Evolutionary conservation across 805 yeast genomes (phyloP), one percentile per base, ranked within the genome.

Genomic region (Isabelozyma gotoi): DNA sequence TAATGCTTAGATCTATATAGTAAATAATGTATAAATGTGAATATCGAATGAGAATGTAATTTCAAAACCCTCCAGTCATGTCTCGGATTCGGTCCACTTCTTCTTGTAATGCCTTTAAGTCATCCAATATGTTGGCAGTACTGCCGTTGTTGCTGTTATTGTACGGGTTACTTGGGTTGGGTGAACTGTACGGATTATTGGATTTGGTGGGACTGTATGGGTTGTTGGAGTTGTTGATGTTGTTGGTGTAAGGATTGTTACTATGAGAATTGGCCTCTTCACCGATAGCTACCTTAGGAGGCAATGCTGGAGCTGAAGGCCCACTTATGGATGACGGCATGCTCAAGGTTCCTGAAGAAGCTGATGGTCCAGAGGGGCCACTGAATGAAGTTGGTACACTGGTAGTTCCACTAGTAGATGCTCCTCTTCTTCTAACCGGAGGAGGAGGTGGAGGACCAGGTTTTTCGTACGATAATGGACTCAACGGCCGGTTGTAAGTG

Each of bases 81-180:
- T 59, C 60, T 46, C 76, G 62, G 41, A 84, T 65, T 41, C 75
- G 72, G 52, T 85, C 85, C 17, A 85, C 88, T 59, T 85, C 90
- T 31, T 74, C 83, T 53, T 84, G 88, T 38, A 85, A 68, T 7
- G 84, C 84, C 54, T 76, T 77, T 44, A 85, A 67, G 55, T 84
- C 85, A 38, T 84, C 82, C 50, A 85, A 61, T 17, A 84, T 78
- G 47, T 83, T 80, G 3, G 76, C 63, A 19, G 77, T 71, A 47
- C 74, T 68, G 32, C 59, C 60, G 41, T 49, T 60, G 11, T 40
- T 40, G 7, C 29, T 24, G n/a, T n/a, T n/a, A 24, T 24, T 24
- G 12, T 19, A 14, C 7, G 37, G 19, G 35, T 41, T 31, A 16
- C 31, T 35, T 7, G 39, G 5, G 10, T 19, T 15, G 16, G 38